Conservation (phyloP, 148 eudicot genomes). For the Polygonum maritimum region DNA sequence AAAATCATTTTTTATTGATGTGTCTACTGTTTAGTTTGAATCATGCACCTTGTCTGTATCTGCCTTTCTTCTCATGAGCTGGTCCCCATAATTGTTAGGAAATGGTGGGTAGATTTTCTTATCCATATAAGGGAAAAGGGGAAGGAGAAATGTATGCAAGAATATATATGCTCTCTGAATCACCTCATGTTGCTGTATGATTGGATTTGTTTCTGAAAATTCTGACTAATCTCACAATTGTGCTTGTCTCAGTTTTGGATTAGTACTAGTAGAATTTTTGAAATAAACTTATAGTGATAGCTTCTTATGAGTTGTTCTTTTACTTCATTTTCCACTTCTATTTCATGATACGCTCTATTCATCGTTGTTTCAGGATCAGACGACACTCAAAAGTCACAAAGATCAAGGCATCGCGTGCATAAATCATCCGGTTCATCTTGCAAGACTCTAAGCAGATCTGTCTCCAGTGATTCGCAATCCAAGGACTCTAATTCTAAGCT, state of each 20-base stretch:
- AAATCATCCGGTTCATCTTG: slow-evolving; percentile 39
- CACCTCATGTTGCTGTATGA: slow-evolving; percentile 9
- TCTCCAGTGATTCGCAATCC: slow-evolving; percentile 51
- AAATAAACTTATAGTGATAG: background rate
- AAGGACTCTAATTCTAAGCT: slow-evolving; percentile 35
- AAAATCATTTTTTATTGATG: background rate
- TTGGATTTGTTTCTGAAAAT: background rate
- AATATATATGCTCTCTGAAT: background rate
- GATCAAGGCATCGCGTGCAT: slow-evolving; percentile 51
- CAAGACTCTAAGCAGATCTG: slow-evolving; percentile 37
- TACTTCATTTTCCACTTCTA: background rate
- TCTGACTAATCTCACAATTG: background rate
- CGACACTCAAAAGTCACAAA: slow-evolving; percentile 55
- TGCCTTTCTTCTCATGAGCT: background rate
- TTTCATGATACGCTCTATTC: background rate
- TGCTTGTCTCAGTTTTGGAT: slow-evolving; percentile 12
- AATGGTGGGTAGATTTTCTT: background rate
- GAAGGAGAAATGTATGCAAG: background rate
- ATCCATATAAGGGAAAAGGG: slow-evolving; percentile 4
- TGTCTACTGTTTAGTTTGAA: background rate
- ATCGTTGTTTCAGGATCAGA: slow-evolving; percentile 35
- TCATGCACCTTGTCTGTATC: background rate
- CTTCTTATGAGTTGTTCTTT: no score
- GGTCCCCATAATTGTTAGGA: slow-evolving; percentile 8
- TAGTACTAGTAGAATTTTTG: background rate